Percentiles rank a stretch among this genome's conserved stretches.
Evolutionary conservation across 768 basidiomycete genomes (phyloP).

Genomic region (Leccinum pellstonianum): DNA sequence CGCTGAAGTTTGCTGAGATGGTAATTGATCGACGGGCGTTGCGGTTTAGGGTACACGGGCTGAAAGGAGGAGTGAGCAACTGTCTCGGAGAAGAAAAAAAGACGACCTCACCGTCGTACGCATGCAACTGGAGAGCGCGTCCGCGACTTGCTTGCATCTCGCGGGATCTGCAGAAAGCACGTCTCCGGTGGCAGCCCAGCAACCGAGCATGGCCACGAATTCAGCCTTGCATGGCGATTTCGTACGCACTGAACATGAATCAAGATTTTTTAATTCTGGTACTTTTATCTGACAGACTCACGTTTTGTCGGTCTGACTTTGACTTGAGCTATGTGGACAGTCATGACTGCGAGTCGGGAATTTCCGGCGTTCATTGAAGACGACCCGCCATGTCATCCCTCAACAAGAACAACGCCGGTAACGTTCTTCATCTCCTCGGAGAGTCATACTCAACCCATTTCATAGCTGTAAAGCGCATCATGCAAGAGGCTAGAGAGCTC

Average conservation of each 20-base stretch:
- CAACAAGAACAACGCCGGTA: slow-evolving; percentile 91
- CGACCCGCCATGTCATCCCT: slow-evolving; percentile 38
- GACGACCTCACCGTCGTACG: slow-evolving; percentile 66
- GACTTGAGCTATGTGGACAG: slow-evolving; percentile 75
- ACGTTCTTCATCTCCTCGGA: slow-evolving; percentile 17
- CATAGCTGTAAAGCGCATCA: slow-evolving; percentile 90
- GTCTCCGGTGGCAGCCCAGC: slow-evolving; percentile 79
- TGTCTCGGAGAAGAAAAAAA: background rate
- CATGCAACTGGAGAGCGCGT: slow-evolving; percentile 78
- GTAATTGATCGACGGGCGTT: slow-evolving; percentile 83
- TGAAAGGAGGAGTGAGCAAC: slow-evolving; percentile 29
- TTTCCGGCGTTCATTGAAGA: slow-evolving; percentile 8
- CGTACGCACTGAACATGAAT: slow-evolving; percentile 6
- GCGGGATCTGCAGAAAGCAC: slow-evolving; percentile 44
- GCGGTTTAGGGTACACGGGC: slow-evolving; percentile 67
- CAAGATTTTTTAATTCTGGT: too few relatives aligned
- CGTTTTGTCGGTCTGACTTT: slow-evolving; percentile 79
- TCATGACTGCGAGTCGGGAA: slow-evolving; percentile 16
- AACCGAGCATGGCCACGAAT: slow-evolving; percentile 77
- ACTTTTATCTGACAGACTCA: slow-evolving; percentile 30
- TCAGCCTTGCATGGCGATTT: slow-evolving; percentile 39
- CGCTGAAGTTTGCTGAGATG: slow-evolving; percentile 81
- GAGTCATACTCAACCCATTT: background rate
- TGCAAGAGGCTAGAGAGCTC: slow-evolving; percentile 93
- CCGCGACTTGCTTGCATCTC: slow-evolving; percentile 57